These are phyloP conservation scores for Septoria petroselini DNA, from an alignment of 2,329 filamentous ascomycete species.

Conservation along the genomic window DNA sequence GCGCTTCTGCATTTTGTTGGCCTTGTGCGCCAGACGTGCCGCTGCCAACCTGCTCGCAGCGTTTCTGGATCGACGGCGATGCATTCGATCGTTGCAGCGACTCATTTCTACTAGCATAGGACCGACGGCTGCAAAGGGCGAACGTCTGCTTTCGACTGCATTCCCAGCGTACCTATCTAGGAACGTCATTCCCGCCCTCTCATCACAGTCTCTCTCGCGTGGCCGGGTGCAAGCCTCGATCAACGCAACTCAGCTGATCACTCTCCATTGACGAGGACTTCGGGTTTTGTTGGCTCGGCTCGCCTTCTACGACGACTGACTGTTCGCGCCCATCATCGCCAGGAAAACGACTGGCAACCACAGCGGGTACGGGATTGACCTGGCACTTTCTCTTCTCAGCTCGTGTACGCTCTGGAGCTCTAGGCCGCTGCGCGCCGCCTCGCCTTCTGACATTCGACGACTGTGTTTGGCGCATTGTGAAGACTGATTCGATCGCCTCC, in stretches of 20 bases:
- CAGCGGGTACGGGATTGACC: constrained; percentile 17
- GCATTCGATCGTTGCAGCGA: constrained; percentile 8
- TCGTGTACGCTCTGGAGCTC: constrained; percentile 15
- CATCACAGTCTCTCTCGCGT: constrained; percentile 11
- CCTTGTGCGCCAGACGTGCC: not conserved
- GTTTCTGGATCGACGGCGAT: constrained; percentile 1
- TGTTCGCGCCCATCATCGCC: constrained; percentile 6
- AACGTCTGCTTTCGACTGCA: constrained; percentile 3
- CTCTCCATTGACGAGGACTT: constrained; percentile 15
- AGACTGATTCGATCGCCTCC: constrained; percentile 23
- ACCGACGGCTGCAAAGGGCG: constrained; percentile 2
- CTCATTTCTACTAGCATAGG: not conserved
- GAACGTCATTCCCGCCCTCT: constrained; percentile 20
- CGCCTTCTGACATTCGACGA: constrained; percentile 3
- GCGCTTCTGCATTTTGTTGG: not conserved
- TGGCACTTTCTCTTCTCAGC: constrained; percentile 23
- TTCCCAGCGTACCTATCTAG: not conserved
- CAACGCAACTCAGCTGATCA: constrained; percentile 19
- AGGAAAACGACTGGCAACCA: constrained; percentile 11
- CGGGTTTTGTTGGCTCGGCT: constrained; percentile 16
- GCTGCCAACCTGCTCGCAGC: not conserved
- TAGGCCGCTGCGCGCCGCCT: constrained; percentile 17
- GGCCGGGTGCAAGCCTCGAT: constrained; percentile 13
- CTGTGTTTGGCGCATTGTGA: constrained; percentile 18
- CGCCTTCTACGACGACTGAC: constrained; percentile 12